These are phyloP conservation scores for Lachancea waltii DNA, from an alignment of 805 yeast species.

Conservation along the genomic window DNA sequence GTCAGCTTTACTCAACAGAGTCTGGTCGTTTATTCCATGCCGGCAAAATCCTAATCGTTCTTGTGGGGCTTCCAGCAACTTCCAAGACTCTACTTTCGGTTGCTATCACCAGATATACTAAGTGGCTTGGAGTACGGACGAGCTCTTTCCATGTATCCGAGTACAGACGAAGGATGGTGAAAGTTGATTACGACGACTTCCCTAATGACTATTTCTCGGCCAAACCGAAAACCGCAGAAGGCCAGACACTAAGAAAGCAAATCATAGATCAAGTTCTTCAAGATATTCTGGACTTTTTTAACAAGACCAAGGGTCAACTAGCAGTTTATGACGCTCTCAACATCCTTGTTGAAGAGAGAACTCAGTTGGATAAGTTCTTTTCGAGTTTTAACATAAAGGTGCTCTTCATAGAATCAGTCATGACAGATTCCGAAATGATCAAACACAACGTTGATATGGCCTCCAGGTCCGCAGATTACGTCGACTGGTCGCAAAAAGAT, in stretches of 20 bases:
- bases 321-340: constrained; percentile 96
- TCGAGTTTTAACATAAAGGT: constrained; percentile 59
- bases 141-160: constrained; percentile 90
- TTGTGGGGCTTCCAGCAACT: constrained; percentile 92
- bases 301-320: constrained; percentile 79
- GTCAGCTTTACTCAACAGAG: constrained; percentile 88
- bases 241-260: constrained; percentile 46
- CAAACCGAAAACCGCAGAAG: constrained; percentile 42
- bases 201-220: constrained; percentile 68
- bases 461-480: constrained; percentile 79
- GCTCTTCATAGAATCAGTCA: constrained; percentile 80
- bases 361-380: constrained; percentile 49
- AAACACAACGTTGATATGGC: constrained; percentile 79
- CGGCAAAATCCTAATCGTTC: constrained; percentile 80
- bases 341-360: constrained; percentile 64
- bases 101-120: constrained; percentile 79
- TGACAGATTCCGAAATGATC: constrained; percentile 65
- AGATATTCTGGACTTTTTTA: constrained; percentile 68
- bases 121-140: constrained; percentile 95
- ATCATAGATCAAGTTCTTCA: constrained; percentile 57
- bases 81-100: constrained; percentile 94
- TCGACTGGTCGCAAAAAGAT: constrained; percentile 61
- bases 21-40: constrained; percentile 93
- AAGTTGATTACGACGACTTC: constrained; percentile 35
- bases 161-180: constrained; percentile 57